Evolutionary conservation across 1,139 yeast genomes (phyloP).

Genomic region (Lodderomyces parapsilosis): DNA sequence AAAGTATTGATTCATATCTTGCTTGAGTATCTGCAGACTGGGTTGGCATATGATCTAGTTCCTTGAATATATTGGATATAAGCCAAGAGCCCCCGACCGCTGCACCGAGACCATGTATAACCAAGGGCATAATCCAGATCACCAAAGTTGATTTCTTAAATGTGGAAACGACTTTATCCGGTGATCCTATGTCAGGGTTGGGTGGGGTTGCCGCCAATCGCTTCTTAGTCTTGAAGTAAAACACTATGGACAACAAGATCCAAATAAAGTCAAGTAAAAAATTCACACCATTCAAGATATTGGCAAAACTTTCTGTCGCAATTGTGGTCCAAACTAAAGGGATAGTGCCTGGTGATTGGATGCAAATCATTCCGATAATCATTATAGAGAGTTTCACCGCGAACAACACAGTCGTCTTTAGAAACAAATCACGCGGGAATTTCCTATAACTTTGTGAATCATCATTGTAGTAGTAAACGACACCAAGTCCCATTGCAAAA

Average conservation of each 20-base stretch:
- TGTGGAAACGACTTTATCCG: slow-evolving; percentile 22
- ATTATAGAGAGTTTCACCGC: no score
- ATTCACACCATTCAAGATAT: neutral
- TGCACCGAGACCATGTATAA: neutral
- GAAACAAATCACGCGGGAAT: slow-evolving; percentile 22
- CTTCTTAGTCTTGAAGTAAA: slow-evolving; percentile 30
- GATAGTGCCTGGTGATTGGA: no score
- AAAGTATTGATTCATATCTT: no score
- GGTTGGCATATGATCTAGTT: neutral
- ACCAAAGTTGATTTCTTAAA: slow-evolving; percentile 30
- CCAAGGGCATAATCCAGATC: slow-evolving; percentile 29
- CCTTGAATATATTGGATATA: neutral
- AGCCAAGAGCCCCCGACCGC: neutral
- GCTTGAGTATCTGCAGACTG: neutral
- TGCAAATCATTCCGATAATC: no score
- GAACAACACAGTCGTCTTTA: slow-evolving; percentile 19
- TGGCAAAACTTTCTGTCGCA: neutral
- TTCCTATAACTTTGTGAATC: slow-evolving; percentile 26
- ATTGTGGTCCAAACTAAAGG: neutral
- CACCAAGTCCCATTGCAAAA: slow-evolving; percentile 43
- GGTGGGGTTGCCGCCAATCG: no score
- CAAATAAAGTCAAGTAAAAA: slow-evolving; percentile 13
- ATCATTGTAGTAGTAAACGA: slow-evolving; percentile 29
- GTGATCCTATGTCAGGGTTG: slow-evolving; percentile 11
- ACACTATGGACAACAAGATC: slow-evolving; percentile 19